Base-by-base conservation (phyloP, 352 stramenopile genomes). In the Pythium vanterpoolii region DNA sequence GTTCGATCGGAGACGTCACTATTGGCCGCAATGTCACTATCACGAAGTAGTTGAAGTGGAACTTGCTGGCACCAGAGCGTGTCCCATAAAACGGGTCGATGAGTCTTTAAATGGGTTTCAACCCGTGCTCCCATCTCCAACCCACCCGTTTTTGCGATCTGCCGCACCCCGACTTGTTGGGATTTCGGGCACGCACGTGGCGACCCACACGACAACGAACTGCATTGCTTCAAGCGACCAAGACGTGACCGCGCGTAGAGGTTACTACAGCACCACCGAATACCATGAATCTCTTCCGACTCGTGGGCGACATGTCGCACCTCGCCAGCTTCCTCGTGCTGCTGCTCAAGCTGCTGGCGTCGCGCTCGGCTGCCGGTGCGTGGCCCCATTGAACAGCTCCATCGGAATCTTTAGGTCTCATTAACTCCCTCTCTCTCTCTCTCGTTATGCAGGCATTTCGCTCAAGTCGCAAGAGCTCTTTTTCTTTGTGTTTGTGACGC, bases 381-480 rank as follows among this genome's bases (percentile, higher is more conserved):
- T 64, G 3, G 33, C 47, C 30, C 31, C 9, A 0, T 53, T 43
- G 23, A 18, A 18, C 6, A 49, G 7, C 5, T 31, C 30, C 5
- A 28, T 21, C 10, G 11, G 6, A 11, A 38, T 34, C n/a, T 30
- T 16, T 34, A 23, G n/a, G n/a, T 49, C 26, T 11, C 14, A 27
- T 6, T 34, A 46, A 49, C 55, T 34, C 19, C 42, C 18, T 28
- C 8, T 48, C 4, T 51, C 16, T 50, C 16, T 51, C 1, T 34
- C 2, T 28, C n/a, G 14, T 43, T 14, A n/a, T 42, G 53, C 71
- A 96, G 96, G 97, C 51, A 98, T 99, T 62, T 99, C 96, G 34
- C 86, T 99, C 40, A 98, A 99, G 78, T 98, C 97, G 47, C 97
- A 99, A 72, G 97, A 99, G 75, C 93, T 99, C 28, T 99, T 99